Percentiles rank a stretch among this genome's conserved stretches.
Conservation (phyloP, 2,329 filamentous ascomycete species). For the Aspergillus chevalieri region DNA sequence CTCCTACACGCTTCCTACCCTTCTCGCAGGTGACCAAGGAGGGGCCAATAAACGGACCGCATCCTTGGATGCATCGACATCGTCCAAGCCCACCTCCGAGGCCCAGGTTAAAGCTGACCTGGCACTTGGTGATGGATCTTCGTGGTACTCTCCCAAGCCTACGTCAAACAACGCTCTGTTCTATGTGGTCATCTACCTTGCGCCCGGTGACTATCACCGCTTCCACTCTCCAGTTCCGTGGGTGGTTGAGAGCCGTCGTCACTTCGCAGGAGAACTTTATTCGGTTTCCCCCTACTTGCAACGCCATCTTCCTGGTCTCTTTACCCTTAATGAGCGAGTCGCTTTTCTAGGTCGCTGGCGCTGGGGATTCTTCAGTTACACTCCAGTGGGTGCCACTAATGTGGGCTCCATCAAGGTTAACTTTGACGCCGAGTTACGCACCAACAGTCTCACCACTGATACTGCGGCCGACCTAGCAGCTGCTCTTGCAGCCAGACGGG, state of each 20-base stretch:
- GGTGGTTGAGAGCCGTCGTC: constrained; percentile 90
- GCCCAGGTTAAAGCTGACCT: constrained; percentile 79
- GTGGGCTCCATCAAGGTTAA: constrained; percentile 96
- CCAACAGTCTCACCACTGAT: constrained; percentile 87
- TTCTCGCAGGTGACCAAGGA: constrained; percentile 64
- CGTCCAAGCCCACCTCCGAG: constrained; percentile 63
- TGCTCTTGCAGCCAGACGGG: constrained; percentile 65
- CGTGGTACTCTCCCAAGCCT: constrained; percentile 65
- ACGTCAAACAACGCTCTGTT: constrained; percentile 65
- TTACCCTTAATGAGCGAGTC: constrained; percentile 93
- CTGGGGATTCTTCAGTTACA: constrained; percentile 95
- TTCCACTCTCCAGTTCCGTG: constrained; percentile 94
- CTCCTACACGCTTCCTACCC: constrained; percentile 80
- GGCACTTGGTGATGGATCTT: constrained; percentile 56
- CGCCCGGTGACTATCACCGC: constrained; percentile 95
- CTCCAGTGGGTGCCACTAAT: constrained; percentile 93
- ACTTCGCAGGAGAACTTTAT: constrained; percentile 94
- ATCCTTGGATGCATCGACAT: constrained; percentile 67
- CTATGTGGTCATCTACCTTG: constrained; percentile 92
- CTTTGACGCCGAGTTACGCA: constrained; percentile 88
- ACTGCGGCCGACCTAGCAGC: constrained; percentile 84
- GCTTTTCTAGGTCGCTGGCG: constrained; percentile 91
- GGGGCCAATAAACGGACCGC: constrained; percentile 44
- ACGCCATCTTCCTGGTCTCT: constrained; percentile 83
- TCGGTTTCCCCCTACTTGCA: constrained; percentile 93